Evolutionary conservation across 176 grass and related monocot genomes (phyloP).

Genomic region (Musa acuminata): DNA sequence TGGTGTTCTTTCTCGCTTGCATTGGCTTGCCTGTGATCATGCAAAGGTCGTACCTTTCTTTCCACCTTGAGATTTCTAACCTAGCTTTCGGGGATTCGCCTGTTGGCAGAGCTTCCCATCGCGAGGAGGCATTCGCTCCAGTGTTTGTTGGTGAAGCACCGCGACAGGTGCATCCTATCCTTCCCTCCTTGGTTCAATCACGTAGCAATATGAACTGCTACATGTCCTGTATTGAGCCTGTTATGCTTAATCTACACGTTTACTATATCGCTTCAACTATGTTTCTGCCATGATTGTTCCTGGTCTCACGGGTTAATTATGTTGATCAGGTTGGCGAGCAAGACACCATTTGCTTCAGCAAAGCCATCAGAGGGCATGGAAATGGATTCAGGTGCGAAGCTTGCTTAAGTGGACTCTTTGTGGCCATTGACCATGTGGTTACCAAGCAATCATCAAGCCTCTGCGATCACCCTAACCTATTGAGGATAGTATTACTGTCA

Average conservation of each 20-base stretch:
- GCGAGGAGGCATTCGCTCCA: constrained; percentile 8
- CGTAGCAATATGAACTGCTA: background rate
- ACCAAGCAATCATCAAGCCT: background rate
- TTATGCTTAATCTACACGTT: background rate
- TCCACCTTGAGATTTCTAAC: background rate
- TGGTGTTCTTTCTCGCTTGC: background rate
- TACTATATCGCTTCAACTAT: background rate
- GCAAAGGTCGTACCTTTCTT: background rate
- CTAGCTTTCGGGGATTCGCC: background rate
- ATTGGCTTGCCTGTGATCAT: too few relatives aligned
- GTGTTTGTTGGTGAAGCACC: background rate
- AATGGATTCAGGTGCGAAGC: background rate
- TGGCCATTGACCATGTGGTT: background rate
- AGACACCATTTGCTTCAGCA: constrained; percentile 44
- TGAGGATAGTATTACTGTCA: background rate
- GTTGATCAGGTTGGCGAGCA: constrained; percentile 62
- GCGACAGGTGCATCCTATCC: background rate
- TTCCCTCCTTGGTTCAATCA: background rate
- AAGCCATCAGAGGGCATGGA: constrained; percentile 61
- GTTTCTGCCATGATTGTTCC: background rate
- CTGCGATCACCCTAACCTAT: background rate
- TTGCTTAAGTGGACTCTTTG: background rate
- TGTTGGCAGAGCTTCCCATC: background rate
- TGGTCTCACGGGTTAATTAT: background rate
- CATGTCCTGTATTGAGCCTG: background rate